Evolutionary conservation across 208 protist genomes (phyloP).

Genomic region (Leptomonas seymouri): DNA sequence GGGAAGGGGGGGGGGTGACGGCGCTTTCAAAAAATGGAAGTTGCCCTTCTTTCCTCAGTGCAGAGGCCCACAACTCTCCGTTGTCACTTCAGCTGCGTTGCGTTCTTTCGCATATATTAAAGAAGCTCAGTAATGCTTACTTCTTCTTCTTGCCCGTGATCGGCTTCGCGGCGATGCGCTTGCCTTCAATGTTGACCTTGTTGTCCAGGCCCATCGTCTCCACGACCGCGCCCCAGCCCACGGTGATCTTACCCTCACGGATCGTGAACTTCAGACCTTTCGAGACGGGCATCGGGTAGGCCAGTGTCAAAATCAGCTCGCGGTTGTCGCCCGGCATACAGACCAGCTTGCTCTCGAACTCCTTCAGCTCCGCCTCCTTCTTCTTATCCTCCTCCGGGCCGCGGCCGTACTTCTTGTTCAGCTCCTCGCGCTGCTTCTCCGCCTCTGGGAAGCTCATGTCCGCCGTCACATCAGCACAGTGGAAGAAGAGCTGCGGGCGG

Average conservation of each 20-base stretch:
- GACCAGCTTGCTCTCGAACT: slow-evolving; percentile 93
- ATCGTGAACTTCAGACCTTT: slow-evolving; percentile 98
- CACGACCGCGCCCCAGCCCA: slow-evolving; percentile 97
- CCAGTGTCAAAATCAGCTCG: slow-evolving; percentile 93
- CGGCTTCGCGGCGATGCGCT: slow-evolving; percentile 38
- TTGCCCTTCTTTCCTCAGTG: neutral
- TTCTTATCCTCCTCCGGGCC: slow-evolving; percentile 85
- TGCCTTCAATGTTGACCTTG: slow-evolving; percentile 90
- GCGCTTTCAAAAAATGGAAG: too few species aligned
- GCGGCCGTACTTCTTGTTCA: slow-evolving; percentile 83
- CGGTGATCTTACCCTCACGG: slow-evolving; percentile 98
- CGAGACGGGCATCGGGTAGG: slow-evolving; percentile 92
- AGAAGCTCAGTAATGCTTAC: slow-evolving; percentile 18
- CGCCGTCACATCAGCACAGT: slow-evolving; percentile 98
- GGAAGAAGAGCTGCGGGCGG: slow-evolving; percentile 98
- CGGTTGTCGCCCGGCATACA: slow-evolving; percentile 99
- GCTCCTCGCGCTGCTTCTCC: slow-evolving; percentile 68
- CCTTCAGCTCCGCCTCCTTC: slow-evolving; percentile 78
- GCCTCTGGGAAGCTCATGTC: slow-evolving; percentile 94
- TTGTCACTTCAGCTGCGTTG: neutral
- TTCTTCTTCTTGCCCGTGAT: slow-evolving; percentile 60
- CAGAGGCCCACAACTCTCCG: too few species aligned
- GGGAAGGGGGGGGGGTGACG: too few species aligned
- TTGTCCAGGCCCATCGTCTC: slow-evolving; percentile 91
- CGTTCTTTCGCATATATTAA: slow-evolving; percentile 1